Evolutionary conservation across 345 rosid genomes (phyloP).

Genomic region (Gynandropsis gynandra): DNA sequence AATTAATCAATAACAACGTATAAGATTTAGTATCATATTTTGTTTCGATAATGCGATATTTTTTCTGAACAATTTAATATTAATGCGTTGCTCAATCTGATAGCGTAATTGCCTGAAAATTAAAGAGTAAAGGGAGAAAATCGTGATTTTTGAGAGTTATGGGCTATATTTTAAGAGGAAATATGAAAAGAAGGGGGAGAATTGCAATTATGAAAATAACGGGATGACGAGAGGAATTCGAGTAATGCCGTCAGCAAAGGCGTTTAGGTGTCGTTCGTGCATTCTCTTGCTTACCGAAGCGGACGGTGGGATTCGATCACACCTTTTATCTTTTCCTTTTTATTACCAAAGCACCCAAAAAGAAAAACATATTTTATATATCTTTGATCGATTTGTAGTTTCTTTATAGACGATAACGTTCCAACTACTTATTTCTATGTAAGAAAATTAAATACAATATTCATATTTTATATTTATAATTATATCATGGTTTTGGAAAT

Average conservation of each 20-base stretch:
- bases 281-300: slow-evolving; percentile 20
- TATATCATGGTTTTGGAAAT: no score
- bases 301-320: slow-evolving; percentile 9
- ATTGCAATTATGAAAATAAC: slow-evolving; percentile 11
- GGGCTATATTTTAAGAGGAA: neutral
- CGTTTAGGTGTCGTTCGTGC: slow-evolving; percentile 28
- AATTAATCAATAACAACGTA: no score
- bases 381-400: slow-evolving; percentile 4
- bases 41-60: no score
- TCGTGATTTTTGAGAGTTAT: neutral
- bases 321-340: neutral
- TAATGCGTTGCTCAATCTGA: neutral
- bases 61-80: no score
- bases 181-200: neutral
- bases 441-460: no score
- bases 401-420: no score
- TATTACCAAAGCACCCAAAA: slow-evolving; percentile 24
- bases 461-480: no score
- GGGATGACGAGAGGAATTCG: slow-evolving; percentile 1
- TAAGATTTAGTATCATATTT: no score
- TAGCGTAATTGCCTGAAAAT: neutral
- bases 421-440: no score
- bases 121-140: slow-evolving; percentile 5
- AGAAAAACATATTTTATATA: slow-evolving; percentile 18
- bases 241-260: slow-evolving; percentile 5